phyloP scores from a whole-genome alignment of 176 grass and related monocot species.

The Bothriochloa decipiens region DNA sequence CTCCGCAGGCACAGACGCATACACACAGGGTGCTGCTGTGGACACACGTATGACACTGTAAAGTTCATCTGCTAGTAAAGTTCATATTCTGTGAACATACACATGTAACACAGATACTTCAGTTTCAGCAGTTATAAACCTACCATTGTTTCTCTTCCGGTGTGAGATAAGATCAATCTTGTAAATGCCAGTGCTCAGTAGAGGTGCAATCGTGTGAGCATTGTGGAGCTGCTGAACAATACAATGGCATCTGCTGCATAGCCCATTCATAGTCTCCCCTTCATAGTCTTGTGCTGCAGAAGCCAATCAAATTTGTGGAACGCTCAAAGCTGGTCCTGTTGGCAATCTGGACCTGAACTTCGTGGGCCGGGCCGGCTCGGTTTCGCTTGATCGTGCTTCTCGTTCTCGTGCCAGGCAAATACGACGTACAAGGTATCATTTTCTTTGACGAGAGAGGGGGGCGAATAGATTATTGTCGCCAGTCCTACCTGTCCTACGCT shows the following conservation, averaged over 20 bases:
- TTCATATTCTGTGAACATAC: conserved; percentile 22
- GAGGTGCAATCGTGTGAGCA: not conserved
- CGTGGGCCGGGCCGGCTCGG: not conserved
- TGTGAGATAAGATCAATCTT: not conserved
- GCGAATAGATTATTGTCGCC: conserved; percentile 9
- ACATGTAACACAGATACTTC: conserved; percentile 40
- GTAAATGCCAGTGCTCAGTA: conserved; percentile 2
- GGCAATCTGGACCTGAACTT: not conserved
- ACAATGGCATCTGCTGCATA: not conserved
- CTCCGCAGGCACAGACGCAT: not conserved
- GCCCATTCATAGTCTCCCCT: no score
- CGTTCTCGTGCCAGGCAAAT: not conserved
- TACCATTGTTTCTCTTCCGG: not conserved
- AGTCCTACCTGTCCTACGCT: conserved; percentile 28
- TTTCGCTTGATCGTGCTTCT: not conserved
- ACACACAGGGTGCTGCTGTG: not conserved
- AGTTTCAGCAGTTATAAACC: conserved; percentile 15
- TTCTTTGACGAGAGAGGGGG: no score
- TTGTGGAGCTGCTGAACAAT: not conserved
- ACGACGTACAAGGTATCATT: not conserved
- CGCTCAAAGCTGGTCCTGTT: not conserved
- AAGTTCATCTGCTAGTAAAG: conserved; percentile 35
- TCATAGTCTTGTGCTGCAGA: not conserved
- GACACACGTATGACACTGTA: conserved; percentile 40
- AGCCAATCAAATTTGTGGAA: not conserved